Evolutionary conservation across 257 asterid species (phyloP), one percentile per base, ranked within the genome.

Genomic region (Nicotiana otophora): DNA sequence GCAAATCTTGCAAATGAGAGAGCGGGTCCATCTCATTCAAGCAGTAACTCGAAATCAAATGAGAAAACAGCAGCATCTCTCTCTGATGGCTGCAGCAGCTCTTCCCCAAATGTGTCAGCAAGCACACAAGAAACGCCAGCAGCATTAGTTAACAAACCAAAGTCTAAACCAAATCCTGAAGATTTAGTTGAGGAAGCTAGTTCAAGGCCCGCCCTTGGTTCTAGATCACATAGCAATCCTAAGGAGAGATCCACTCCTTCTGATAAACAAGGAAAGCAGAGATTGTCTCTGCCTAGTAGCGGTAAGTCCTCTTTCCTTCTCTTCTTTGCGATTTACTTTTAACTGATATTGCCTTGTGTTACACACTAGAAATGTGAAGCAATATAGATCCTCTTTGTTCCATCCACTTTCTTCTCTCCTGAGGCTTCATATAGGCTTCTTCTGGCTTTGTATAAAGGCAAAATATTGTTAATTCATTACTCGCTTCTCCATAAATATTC

Each of bases 151-250:
- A 81, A 84, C 53, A 85, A 83, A 34, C 87, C 85, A 1, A 81
- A 70, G 85, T 84, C 95, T 78, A 93, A 91, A 88, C 87, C 88
- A n/a, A 86, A 90, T 83, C 88, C 53, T 74, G 93, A 92, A 77
- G 93, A 92, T 81, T 86, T 84, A 87, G 88, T 79, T 30, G 95
- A 91, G 88, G 97, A 90, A 84, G 93, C 95, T 85, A 87, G 90
- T 80, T 91, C 93, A 54, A 89, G 69, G 83, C 94, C 91, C 65
- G 88, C 77, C 69, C 81, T 80, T 83, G 86, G 86, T 82, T 63
- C 93, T 70, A 90, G 97, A 84, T 94, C 98, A 58, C 92, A 86
- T 69, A 94, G 98, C 89, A 94, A 93, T 78, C 98, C 98, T 46
- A 96, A 92, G 87, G 97, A 94, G 90, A 92, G 98, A 86, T 85